phyloP scores from a whole-genome alignment of 768 basidiomycete genomes.

The Fomitopsis serialis region DNA sequence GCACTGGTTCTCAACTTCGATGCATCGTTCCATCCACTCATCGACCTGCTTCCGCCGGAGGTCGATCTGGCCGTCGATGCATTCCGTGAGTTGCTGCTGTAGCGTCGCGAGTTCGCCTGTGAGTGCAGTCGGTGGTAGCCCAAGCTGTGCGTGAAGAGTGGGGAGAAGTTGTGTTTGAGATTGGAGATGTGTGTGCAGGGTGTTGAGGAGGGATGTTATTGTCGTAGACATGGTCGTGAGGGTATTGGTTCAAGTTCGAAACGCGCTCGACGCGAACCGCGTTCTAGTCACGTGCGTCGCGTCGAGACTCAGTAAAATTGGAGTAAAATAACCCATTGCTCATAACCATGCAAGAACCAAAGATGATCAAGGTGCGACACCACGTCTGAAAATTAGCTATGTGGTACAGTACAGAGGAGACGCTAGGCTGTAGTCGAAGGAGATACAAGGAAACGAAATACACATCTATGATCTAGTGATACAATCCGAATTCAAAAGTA shows the following conservation, averaged over 20 bases:
- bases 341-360: too few relatives aligned
- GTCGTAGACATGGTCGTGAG: slow-evolving; percentile 54
- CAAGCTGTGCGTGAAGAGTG: slow-evolving; percentile 78
- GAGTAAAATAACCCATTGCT: too few relatives aligned
- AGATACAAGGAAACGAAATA: background rate
- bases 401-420: background rate
- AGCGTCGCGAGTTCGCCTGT: slow-evolving; percentile 74
- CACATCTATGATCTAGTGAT: background rate
- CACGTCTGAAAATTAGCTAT: background rate
- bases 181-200: slow-evolving; percentile 73
- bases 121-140: slow-evolving; percentile 72
- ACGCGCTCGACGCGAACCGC: slow-evolving; percentile 14
- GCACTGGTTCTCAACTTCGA: slow-evolving; percentile 57
- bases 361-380: too few relatives aligned
- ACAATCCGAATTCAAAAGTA: background rate
- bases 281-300: slow-evolving; percentile 13
- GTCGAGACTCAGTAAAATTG: too few relatives aligned
- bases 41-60: slow-evolving; percentile 70
- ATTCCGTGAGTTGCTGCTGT: slow-evolving; percentile 67
- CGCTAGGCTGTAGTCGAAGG: background rate
- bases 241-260: slow-evolving; percentile 3
- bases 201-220: slow-evolving; percentile 71
- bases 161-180: slow-evolving; percentile 80
- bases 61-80: slow-evolving; percentile 72
- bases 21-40: slow-evolving; percentile 63